phyloP scores from a whole-genome alignment of 2,329 filamentous ascomycete genomes.

The Penicillium sp. region DNA sequence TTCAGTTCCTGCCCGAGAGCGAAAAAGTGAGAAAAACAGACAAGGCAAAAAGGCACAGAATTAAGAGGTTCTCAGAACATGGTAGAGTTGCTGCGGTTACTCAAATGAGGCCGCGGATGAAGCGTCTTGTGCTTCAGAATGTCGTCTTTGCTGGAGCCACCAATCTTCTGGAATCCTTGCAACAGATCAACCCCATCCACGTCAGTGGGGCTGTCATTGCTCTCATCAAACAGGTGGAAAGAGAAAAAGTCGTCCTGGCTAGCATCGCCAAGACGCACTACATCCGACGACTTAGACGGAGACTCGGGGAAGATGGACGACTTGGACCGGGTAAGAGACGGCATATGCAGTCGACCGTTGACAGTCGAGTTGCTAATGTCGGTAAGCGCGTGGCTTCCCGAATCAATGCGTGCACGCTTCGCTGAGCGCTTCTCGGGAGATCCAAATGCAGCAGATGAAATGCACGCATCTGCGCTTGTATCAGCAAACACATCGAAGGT shows the following conservation, averaged over 20 bases:
- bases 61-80: slow-evolving; percentile 37
- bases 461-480: slow-evolving; percentile 41
- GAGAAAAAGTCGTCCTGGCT: slow-evolving; percentile 54
- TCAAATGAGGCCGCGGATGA: slow-evolving; percentile 40
- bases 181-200: slow-evolving; percentile 54
- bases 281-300: slow-evolving; percentile 46
- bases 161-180: slow-evolving; percentile 57
- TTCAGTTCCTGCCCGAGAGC: slow-evolving; percentile 6
- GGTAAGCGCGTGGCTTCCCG: slow-evolving; percentile 57
- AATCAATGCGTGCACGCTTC: slow-evolving; percentile 58
- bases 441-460: slow-evolving; percentile 50
- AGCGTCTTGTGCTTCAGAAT: slow-evolving; percentile 38
- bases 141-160: slow-evolving; percentile 45
- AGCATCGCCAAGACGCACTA: slow-evolving; percentile 42
- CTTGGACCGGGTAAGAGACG: slow-evolving; percentile 43
- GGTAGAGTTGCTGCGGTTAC: slow-evolving; percentile 42
- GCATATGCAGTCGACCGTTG: slow-evolving; percentile 44
- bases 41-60: slow-evolving; percentile 7
- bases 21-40: neutral
- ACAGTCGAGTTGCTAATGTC: slow-evolving; percentile 49
- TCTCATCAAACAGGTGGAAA: slow-evolving; percentile 56
- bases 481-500: slow-evolving; percentile 64
- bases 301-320: slow-evolving; percentile 48
- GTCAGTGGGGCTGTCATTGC: slow-evolving; percentile 50
- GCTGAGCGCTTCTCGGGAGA: slow-evolving; percentile 63